Evolutionary conservation across 73 alveolate genomes (phyloP), one percentile per base, ranked within the genome.

Genomic region (Blepharisma stoltei): DNA sequence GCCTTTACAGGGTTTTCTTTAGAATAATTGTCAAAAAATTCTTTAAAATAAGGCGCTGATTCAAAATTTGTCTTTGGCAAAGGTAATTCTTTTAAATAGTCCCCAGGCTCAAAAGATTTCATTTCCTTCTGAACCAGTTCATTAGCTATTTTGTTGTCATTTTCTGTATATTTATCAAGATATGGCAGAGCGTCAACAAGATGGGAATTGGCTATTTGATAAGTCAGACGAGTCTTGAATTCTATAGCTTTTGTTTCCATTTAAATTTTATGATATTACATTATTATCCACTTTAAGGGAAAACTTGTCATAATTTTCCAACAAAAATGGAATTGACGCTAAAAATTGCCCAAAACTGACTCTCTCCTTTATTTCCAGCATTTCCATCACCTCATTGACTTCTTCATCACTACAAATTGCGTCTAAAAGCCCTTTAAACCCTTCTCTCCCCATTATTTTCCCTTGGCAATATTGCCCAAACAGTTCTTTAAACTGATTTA

Each of bases 281-380:
- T 60, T 14, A 60, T 14, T 60, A n/a, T 60, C 46, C 37, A 60
- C 45, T 25, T 60, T 60, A 18, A 60, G 18, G 46, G 23, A 14
- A 14, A 60, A 60, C 14, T 60, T 60, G 23, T 60, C 73, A 60
- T 60, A 60, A 25, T 60, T 60, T 60, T 60, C 73, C 5, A 60
- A 60, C 48, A 60, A 25, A 8, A 60, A 60, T 60, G 73, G 73
- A 20, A 60, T 60, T 38, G 23, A n/a, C 14, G 49, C 46, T 38
- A 60, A 9, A 25, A 60, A 60, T 25, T 60, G 73, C 2, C 73
- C 73, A 25, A 60, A 25, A 60, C 18, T 60, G 11, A 60, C 73
- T 47, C 23, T 60, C 4, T 11, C 11, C 37, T 11, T 25, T 1
- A 60, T 60, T 25, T 8, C 37, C 0, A 60, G 46, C 14, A 14